Evolutionary conservation across 2,329 filamentous ascomycete species (phyloP).

Genomic region (Trichoderma sp.): DNA sequence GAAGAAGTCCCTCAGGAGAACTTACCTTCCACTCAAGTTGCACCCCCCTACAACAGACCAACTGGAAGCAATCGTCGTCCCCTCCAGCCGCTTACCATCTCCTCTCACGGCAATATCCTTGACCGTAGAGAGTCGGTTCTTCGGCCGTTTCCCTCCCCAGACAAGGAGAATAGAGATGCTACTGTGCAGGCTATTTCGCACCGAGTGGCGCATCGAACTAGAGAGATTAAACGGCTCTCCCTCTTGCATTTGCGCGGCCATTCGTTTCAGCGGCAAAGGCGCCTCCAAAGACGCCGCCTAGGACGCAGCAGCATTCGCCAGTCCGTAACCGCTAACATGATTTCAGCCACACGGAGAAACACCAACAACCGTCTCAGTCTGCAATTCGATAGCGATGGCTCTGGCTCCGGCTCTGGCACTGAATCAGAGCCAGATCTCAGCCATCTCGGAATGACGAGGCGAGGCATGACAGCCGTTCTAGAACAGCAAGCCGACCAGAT

Average conservation of each 20-base stretch:
- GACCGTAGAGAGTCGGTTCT: conserved; percentile 24
- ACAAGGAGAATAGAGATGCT: conserved; percentile 31
- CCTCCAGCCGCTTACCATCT: conserved; percentile 30
- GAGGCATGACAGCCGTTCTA: conserved; percentile 24
- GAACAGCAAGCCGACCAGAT: conserved; percentile 34
- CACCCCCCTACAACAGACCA: neutral
- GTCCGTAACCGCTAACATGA: conserved; percentile 21
- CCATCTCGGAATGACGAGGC: conserved; percentile 36
- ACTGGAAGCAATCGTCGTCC: conserved; percentile 26
- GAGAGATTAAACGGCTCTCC: conserved; percentile 19
- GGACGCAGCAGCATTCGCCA: neutral
- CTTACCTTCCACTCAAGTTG: neutral
- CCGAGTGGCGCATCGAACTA: conserved; percentile 17
- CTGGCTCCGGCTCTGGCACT: conserved; percentile 38
- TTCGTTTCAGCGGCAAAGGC: neutral
- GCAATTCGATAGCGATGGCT: conserved; percentile 38
- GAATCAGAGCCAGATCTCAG: conserved; percentile 40
- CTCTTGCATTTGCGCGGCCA: conserved; percentile 11
- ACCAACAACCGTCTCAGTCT: conserved; percentile 37
- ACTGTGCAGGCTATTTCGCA: conserved; percentile 23
- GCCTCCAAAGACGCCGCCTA: neutral
- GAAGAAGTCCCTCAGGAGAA: conserved; percentile 13
- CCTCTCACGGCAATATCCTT: conserved; percentile 26
- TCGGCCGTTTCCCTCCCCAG: conserved; percentile 28
- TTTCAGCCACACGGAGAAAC: conserved; percentile 31